A percentile compares a stretch with the other conserved stretches of the same genome.
Evolutionary conservation across 192 early-diverging fungal species (phyloP).

Genomic region (Backusella macrospora): DNA sequence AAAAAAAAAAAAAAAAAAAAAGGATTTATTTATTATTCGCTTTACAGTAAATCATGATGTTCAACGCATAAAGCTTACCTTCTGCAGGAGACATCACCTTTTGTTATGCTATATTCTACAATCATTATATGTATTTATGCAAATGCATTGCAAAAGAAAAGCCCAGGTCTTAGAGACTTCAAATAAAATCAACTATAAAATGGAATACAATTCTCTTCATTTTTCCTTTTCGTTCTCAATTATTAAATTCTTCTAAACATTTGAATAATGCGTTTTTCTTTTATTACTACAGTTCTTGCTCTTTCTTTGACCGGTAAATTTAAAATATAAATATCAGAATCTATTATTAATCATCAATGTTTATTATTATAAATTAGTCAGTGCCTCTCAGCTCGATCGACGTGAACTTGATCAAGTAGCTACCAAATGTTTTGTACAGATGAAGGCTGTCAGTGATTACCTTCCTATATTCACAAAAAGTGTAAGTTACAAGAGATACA

Average conservation of each 20-base stretch:
- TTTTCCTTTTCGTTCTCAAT: not conserved
- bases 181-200: too few relatives aligned
- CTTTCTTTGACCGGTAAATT: not conserved
- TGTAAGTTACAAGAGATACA: too few relatives aligned
- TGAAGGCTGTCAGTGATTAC: not conserved
- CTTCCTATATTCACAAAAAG: not conserved
- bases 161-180: not conserved
- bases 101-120: not conserved
- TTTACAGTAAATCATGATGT: not conserved
- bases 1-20: too few relatives aligned
- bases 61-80: not conserved
- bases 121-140: too few relatives aligned
- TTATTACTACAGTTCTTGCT: not conserved
- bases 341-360: not conserved
- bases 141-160: too few relatives aligned
- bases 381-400: not conserved
- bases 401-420: not conserved
- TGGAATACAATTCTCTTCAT: not conserved
- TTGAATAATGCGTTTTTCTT: not conserved
- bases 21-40: too few relatives aligned
- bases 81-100: not conserved
- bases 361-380: not conserved
- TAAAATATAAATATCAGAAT: not conserved
- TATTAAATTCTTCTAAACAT: not conserved
- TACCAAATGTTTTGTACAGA: not conserved